Percentiles rank a stretch among this genome's conserved stretches.
phyloP scores from a whole-genome alignment of 495 filamentous ascomycete genomes.

The Xylaria grammica region DNA sequence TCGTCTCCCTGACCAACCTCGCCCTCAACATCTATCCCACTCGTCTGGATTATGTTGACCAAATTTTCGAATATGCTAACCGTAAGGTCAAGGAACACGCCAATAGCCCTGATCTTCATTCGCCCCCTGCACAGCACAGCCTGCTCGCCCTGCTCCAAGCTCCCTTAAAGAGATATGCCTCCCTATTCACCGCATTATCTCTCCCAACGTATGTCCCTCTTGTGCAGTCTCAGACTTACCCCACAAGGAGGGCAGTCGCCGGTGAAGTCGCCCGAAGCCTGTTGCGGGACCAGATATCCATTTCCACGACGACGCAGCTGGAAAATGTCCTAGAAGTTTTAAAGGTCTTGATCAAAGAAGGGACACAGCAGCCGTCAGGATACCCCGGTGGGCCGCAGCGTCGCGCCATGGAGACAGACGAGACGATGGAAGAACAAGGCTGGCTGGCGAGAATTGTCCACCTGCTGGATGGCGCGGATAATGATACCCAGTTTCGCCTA shows the following conservation, averaged over 20 bases:
- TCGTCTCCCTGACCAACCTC: conserved; percentile 90
- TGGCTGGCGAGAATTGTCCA: conserved; percentile 93
- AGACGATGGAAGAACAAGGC: conserved; percentile 96
- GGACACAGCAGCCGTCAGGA: conserved; percentile 79
- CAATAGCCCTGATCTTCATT: conserved; percentile 93
- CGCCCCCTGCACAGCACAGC: conserved; percentile 82
- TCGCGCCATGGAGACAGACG: conserved; percentile 80
- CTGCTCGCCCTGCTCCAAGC: conserved; percentile 86
- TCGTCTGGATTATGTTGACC: conserved; percentile 91
- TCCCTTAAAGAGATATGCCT: conserved; percentile 86
- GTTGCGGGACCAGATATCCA: conserved; percentile 76
- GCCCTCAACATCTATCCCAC: conserved; percentile 95
- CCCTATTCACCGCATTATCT: conserved; percentile 89
- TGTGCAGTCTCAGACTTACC: conserved; percentile 89
- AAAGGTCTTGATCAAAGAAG: conserved; percentile 91
- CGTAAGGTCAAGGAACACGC: conserved; percentile 87
- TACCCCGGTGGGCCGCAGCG: conserved; percentile 81
- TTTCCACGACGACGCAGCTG: conserved; percentile 76
- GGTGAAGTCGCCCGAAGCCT: conserved; percentile 81
- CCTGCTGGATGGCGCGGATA: conserved; percentile 78
- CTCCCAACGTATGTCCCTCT: conserved; percentile 91
- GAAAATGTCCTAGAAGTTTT: conserved; percentile 88
- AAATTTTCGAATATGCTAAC: conserved; percentile 87
- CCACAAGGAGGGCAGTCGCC: conserved; percentile 87
- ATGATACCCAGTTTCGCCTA: conserved; percentile 93